Conservation (phyloP, 805 yeast genomes). For the Candida palmyrensis region DNA sequence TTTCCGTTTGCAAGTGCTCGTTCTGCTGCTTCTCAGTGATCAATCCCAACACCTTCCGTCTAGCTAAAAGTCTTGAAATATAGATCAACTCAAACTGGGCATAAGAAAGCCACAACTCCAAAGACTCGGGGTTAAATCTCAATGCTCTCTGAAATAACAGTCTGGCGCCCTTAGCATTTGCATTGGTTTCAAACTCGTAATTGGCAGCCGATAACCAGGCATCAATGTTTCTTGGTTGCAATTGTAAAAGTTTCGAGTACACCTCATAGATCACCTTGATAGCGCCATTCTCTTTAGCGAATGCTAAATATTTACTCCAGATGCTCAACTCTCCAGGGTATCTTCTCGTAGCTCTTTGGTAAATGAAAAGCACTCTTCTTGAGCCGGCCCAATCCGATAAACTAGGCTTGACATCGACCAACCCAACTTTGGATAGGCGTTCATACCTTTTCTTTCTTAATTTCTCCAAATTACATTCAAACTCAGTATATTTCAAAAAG, state of each 20-base stretch:
- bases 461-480: slow-evolving; percentile 74
- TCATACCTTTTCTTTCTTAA: slow-evolving; percentile 66
- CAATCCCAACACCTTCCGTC: slow-evolving; percentile 78
- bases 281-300: slow-evolving; percentile 61
- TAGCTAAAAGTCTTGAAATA: slow-evolving; percentile 73
- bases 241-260: slow-evolving; percentile 69
- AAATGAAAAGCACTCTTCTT: slow-evolving; percentile 75
- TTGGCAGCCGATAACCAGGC: slow-evolving; percentile 95
- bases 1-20: slow-evolving; percentile 37
- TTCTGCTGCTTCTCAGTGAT: slow-evolving; percentile 67
- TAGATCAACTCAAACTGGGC: slow-evolving; percentile 84
- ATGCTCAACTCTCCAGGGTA: slow-evolving; percentile 72
- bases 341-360: slow-evolving; percentile 73
- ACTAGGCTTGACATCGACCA: slow-evolving; percentile 57
- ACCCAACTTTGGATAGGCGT: slow-evolving; percentile 51
- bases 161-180: slow-evolving; percentile 86
- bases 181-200: slow-evolving; percentile 85
- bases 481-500: slow-evolving; percentile 71
- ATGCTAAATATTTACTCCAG: slow-evolving; percentile 75
- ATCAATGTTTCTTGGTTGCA: slow-evolving; percentile 87
- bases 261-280: slow-evolving; percentile 70
- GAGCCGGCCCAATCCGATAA: slow-evolving; percentile 85
- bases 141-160: slow-evolving; percentile 78
- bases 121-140: slow-evolving; percentile 72
- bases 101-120: slow-evolving; percentile 77